Evolutionary conservation across 768 basidiomycete species (phyloP).

Genomic region (Lepiota venenata): DNA sequence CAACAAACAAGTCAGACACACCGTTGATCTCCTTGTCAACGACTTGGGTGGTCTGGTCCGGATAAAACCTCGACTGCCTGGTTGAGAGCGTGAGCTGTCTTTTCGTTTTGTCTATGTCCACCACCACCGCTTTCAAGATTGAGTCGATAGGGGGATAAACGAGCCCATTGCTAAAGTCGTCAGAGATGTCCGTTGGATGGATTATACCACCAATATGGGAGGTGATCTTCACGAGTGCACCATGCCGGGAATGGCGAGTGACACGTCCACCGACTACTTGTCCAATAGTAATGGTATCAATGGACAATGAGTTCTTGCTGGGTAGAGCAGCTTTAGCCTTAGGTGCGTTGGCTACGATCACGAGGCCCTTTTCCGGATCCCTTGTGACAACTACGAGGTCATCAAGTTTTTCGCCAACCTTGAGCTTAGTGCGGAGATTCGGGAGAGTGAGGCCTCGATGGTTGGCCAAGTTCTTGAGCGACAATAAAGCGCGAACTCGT

Average conservation of each 20-base stretch:
- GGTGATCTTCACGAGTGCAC: conserved; percentile 75
- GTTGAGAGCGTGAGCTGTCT: conserved; percentile 79
- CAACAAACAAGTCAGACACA: conserved; percentile 62
- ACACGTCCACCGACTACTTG: conserved; percentile 82
- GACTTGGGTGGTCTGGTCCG: conserved; percentile 44
- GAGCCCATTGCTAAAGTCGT: conserved; percentile 65
- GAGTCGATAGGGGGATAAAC: conserved; percentile 61
- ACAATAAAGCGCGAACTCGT: conserved; percentile 75
- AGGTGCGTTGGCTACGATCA: conserved; percentile 77
- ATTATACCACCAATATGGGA: conserved; percentile 70
- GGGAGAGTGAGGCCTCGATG: conserved; percentile 62
- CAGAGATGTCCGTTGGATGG: conserved; percentile 77
- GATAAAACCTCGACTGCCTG: conserved; percentile 65
- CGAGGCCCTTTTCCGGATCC: conserved; percentile 80
- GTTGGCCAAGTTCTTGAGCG: conserved; percentile 84
- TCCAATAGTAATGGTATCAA: conserved; percentile 68
- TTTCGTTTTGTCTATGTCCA: conserved; percentile 63
- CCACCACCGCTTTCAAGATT: conserved; percentile 66
- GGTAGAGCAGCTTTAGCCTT: conserved; percentile 48
- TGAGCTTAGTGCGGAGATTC: conserved; percentile 60
- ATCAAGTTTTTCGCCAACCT: conserved; percentile 65
- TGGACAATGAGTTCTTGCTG: conserved; percentile 47
- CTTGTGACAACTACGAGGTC: conserved; percentile 88
- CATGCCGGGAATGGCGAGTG: conserved; percentile 64
- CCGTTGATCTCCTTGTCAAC: conserved; percentile 67